These are phyloP conservation scores for Ormosia emarginata DNA, from an alignment of 306 rosid genomes.

Conservation along the genomic window DNA sequence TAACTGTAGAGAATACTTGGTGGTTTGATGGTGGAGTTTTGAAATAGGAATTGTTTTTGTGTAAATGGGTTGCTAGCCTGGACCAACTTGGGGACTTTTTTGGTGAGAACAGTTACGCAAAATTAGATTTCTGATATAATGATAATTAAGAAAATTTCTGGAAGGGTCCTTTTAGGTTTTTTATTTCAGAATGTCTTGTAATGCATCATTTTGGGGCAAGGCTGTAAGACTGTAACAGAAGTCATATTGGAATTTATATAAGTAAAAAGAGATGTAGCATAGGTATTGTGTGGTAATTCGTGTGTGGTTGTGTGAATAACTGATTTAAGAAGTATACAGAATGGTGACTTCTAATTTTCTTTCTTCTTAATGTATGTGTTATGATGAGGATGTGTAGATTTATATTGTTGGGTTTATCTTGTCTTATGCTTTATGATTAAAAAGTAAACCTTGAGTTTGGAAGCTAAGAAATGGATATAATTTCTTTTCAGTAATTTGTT, in stretches of 20 bases:
- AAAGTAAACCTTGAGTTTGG: slow-evolving; percentile 9
- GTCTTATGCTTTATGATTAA: not conserved
- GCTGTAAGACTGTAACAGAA: not conserved
- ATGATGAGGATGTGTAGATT: not conserved
- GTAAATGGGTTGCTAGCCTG: not conserved
- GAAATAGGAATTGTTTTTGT: not conserved
- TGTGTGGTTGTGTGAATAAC: not conserved
- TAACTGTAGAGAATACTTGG: not conserved
- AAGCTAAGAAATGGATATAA: not conserved
- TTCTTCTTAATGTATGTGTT: not conserved
- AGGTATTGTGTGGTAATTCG: not conserved
- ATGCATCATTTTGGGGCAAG: not conserved
- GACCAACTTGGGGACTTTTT: not conserved
- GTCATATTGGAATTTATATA: not conserved
- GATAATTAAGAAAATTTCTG: not conserved
- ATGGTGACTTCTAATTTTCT: not conserved
- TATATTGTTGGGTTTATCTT: not conserved
- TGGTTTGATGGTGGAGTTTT: not conserved
- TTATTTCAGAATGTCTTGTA: not conserved
- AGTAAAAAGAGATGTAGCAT: not conserved
- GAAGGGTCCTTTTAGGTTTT: not conserved
- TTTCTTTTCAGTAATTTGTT: slow-evolving; percentile 3
- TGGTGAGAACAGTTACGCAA: not conserved
- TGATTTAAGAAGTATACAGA: not conserved
- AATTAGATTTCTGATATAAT: not conserved